Evolutionary conservation across 345 rosid genomes (phyloP), one percentile per base, ranked within the genome.

Genomic region (Euclidium syriacum): DNA sequence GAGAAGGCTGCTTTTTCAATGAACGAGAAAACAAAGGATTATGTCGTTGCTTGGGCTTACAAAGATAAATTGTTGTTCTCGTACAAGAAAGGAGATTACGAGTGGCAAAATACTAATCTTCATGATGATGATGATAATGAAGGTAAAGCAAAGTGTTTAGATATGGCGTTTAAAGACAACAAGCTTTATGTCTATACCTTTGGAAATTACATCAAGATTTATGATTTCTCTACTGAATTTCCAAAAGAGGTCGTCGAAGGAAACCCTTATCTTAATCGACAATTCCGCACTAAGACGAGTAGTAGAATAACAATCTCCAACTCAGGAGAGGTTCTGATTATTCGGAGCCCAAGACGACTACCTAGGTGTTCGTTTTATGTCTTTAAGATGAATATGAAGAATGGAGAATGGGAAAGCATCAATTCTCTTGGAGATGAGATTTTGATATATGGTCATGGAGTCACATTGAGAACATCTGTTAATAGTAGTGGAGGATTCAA

Each of bases 291-390:
- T 22, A 35, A 24, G 27, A 18, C 22, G 16, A n/a, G n/a, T n/a
- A n/a, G n/a, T n/a, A 65, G 19, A 38, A 7, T 65, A 3, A 27
- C 25, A 0, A 32, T 66, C 2, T 0, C 23, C 1, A 35, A 48
- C 6, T 38, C 40, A 26, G 32, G 63, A 55, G 49, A 66, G 39
- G 63, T 66, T 65, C 1, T 65, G 19, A 53, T 65, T 1, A 26
- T 65, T 16, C 2, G 29, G n/a, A 64, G 68, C 39, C n/a, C n/a
- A n/a, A n/a, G n/a, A n/a, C n/a, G n/a, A n/a, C n/a, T n/a, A n/a
- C n/a, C n/a, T n/a, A n/a, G n/a, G n/a, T n/a, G n/a, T 38, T 38
- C n/a, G 44, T 64, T 64, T 42, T 64, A 53, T 27, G 18, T 64
- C 10, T 64, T 64, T 11, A 42, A 42, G 48, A 48, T 49, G 67